Percentiles rank a stretch among this genome's conserved stretches.
Conservation (phyloP, 1,139 yeast genomes). For the Candida anutae region DNA sequence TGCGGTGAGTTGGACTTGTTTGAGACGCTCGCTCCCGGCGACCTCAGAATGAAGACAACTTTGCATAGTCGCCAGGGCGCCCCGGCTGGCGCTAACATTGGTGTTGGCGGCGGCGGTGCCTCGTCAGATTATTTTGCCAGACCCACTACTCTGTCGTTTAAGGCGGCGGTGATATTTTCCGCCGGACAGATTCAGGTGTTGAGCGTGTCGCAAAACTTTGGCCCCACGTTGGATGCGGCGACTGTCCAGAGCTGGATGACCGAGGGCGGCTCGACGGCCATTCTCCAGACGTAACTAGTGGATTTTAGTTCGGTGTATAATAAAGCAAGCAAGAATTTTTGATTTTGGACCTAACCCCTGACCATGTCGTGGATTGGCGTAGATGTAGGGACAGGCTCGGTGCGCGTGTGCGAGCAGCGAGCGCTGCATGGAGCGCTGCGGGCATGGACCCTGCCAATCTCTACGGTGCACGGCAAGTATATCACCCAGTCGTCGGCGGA, state of each 20-base stretch:
- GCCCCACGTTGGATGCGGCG: constrained; percentile 41
- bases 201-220: constrained; percentile 52
- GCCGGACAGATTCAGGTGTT: constrained; percentile 48
- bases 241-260: constrained; percentile 52
- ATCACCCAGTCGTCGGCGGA: constrained; percentile 39
- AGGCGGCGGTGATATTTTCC: constrained; percentile 81
- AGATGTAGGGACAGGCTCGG: constrained; percentile 49
- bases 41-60: constrained; percentile 68
- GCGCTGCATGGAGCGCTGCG: background rate
- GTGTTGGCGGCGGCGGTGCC: constrained; percentile 67
- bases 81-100: constrained; percentile 32
- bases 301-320: too few relatives aligned
- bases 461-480: constrained; percentile 6
- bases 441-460: background rate
- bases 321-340: too few relatives aligned
- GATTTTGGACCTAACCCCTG: too few relatives aligned
- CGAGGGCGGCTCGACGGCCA: constrained; percentile 43
- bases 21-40: constrained; percentile 64
- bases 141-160: constrained; percentile 70
- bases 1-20: constrained; percentile 82
- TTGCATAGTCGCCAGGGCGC: constrained; percentile 87
- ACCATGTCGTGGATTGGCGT: constrained; percentile 27
- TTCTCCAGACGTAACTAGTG: too few relatives aligned
- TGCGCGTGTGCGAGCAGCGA: constrained; percentile 15
- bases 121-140: constrained; percentile 79